These are phyloP conservation scores for Podila epicladia DNA, from an alignment of 192 early-diverging fungal genomes.

Conservation along the genomic window DNA sequence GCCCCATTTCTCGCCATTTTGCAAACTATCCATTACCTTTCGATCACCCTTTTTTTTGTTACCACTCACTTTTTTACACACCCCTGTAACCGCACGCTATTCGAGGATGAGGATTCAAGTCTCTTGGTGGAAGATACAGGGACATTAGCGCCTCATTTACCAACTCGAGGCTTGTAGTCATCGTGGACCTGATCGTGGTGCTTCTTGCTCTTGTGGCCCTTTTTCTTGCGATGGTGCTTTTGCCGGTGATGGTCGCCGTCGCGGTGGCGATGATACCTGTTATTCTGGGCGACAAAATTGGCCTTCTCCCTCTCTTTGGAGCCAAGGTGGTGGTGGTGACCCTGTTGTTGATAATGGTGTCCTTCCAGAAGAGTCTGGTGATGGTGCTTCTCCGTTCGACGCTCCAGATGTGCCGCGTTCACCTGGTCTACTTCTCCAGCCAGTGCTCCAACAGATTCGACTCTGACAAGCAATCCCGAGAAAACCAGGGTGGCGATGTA, in stretches of 20 bases:
- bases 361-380: background rate
- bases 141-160: slow-evolving; percentile 2
- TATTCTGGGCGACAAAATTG: background rate
- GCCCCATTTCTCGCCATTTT: no score
- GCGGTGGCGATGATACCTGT: background rate
- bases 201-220: background rate
- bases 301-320: background rate
- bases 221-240: background rate
- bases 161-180: slow-evolving; percentile 1
- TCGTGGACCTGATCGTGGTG: slow-evolving; percentile 2
- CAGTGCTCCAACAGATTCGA: background rate
- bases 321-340: background rate
- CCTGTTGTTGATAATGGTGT: background rate
- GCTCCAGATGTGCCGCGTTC: background rate
- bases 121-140: background rate
- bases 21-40: no score
- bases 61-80: no score
- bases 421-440: background rate
- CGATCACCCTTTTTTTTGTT: no score
- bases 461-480: background rate
- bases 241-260: background rate
- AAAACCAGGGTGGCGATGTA: background rate
- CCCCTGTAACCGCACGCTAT: no score
- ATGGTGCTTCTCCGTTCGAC: background rate
- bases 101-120: no score